Evolutionary conservation across 352 stramenopile genomes (phyloP).

Genomic region (Phytophthora sp.): DNA sequence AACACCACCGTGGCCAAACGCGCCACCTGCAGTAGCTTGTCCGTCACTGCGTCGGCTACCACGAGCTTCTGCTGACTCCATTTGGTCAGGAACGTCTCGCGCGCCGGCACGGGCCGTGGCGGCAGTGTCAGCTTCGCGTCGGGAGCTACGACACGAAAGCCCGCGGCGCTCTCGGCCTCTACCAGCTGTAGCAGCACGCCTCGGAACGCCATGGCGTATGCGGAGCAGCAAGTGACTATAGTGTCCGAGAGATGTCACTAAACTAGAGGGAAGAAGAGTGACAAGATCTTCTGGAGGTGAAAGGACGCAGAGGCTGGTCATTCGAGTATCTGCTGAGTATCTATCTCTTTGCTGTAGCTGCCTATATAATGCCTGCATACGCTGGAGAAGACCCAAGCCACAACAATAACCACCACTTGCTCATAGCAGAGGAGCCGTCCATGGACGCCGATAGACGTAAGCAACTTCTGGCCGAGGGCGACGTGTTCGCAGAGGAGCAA

Average conservation of each 20-base stretch:
- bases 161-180: constrained; percentile 34
- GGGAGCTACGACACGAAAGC: constrained; percentile 61
- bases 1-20: constrained; percentile 48
- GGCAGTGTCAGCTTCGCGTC: constrained; percentile 55
- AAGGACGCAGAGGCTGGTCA: constrained; percentile 14
- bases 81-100: constrained; percentile 29
- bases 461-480: constrained; percentile 3
- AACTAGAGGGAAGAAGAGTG: constrained; percentile 4
- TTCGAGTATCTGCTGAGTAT: constrained; percentile 2
- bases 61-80: constrained; percentile 60
- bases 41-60: constrained; percentile 56
- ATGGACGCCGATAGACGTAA: background rate
- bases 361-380: constrained; percentile 4
- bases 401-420: background rate
- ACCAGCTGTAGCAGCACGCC: constrained; percentile 60
- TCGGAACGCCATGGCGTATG: constrained; percentile 71
- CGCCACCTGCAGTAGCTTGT: constrained; percentile 60
- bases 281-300: constrained; percentile 13
- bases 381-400: background rate
- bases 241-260: background rate
- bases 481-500: constrained; percentile 34
- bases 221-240: background rate
- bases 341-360: too few species aligned
- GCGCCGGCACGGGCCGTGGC: background rate
- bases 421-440: background rate